Evolutionary conservation across 2,329 filamentous ascomycete species (phyloP).

Genomic region (Periconia sp.): DNA sequence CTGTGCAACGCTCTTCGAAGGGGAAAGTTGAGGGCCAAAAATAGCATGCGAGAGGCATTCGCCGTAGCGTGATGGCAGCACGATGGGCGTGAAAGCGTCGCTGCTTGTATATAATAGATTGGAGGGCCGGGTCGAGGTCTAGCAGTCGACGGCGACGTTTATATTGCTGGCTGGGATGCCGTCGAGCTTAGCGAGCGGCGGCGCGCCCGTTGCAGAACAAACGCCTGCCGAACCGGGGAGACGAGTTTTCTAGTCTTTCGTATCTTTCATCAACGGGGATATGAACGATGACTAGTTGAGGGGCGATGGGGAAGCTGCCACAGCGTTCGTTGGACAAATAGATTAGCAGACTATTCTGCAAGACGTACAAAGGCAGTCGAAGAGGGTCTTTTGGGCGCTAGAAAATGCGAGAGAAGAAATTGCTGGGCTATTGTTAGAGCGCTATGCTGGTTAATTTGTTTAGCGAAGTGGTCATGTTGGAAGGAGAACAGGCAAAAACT

Average conservation of each 20-base stretch:
- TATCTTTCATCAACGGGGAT: constrained; percentile 37
- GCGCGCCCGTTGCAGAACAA: constrained; percentile 20
- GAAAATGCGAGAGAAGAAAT: background rate
- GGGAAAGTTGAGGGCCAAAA: constrained; percentile 25
- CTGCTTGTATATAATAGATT: constrained; percentile 41
- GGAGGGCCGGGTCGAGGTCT: constrained; percentile 37
- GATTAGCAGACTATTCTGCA: constrained; percentile 5
- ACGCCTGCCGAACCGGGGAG: constrained; percentile 11
- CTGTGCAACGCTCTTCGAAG: constrained; percentile 17
- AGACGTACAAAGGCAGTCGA: background rate
- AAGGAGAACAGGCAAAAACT: constrained; percentile 12
- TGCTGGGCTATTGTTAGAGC: constrained; percentile 24
- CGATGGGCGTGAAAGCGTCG: constrained; percentile 16
- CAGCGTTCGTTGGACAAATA: constrained; percentile 7
- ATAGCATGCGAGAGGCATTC: constrained; percentile 24
- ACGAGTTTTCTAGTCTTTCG: constrained; percentile 19
- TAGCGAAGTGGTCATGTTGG: constrained; percentile 21
- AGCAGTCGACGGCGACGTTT: constrained; percentile 26
- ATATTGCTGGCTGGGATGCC: constrained; percentile 30
- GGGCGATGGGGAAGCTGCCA: background rate
- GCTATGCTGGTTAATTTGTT: constrained; percentile 23
- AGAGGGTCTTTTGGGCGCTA: constrained; percentile 2
- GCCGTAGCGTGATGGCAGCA: constrained; percentile 23
- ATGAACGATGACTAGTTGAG: constrained; percentile 10
- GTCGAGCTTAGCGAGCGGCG: constrained; percentile 28